Conservation (phyloP, 1,139 yeast genomes). For the Hyphopichia wangnamkhiaoensis region DNA sequence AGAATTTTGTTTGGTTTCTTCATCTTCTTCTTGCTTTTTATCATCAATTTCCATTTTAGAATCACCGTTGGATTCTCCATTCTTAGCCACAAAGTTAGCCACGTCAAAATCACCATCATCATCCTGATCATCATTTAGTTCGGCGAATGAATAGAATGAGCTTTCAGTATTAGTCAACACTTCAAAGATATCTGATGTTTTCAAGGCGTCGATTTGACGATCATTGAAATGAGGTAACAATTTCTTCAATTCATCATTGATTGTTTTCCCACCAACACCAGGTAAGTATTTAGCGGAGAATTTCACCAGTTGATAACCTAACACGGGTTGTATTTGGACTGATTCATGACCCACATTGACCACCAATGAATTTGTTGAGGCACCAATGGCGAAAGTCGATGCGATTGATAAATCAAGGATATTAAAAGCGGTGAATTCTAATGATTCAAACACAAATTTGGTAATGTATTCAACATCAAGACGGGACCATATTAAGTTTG, state of each 20-base stretch:
- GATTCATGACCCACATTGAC: conserved; percentile 79
- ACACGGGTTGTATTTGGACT: conserved; percentile 75
- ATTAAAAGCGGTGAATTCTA: conserved; percentile 74
- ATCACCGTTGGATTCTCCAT: conserved; percentile 20
- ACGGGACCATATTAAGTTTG: conserved; percentile 72
- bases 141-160: conserved; percentile 61
- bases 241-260: conserved; percentile 54
- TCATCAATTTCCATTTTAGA: conserved; percentile 15
- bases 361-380: conserved; percentile 61
- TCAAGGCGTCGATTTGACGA: conserved; percentile 71
- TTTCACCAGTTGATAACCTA: conserved; percentile 64
- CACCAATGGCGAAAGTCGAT: conserved; percentile 70
- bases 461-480: conserved; percentile 67
- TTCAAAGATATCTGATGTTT: conserved; percentile 75
- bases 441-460: conserved; percentile 70
- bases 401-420: conserved; percentile 70
- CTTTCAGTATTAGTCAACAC: conserved; percentile 60
- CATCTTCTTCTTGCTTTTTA: conserved; percentile 27
- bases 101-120: conserved; percentile 83
- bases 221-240: conserved; percentile 59
- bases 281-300: conserved; percentile 53
- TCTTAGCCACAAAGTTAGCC: conserved; percentile 82
- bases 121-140: conserved; percentile 42
- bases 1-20: conserved; percentile 48
- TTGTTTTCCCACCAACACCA: conserved; percentile 59